These are phyloP conservation scores for Aspergillus indologenus DNA, from an alignment of 495 filamentous ascomycete genomes.

Conservation along the genomic window DNA sequence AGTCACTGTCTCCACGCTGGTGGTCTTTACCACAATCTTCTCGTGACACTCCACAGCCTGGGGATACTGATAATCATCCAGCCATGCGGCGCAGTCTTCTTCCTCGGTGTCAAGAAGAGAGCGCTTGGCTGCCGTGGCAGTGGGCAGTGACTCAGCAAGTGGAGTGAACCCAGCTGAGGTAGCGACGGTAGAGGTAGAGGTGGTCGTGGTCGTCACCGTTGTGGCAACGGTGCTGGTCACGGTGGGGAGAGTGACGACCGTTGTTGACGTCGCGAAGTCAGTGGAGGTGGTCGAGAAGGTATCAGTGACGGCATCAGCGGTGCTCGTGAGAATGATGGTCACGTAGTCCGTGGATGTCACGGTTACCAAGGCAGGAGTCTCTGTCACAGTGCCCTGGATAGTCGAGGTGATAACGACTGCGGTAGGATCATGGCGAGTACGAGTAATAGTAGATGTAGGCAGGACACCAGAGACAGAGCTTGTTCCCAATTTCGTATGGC, in stretches of 20 bases:
- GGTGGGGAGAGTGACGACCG: neutral
- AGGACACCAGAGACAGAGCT: neutral
- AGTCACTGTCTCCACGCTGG: neutral
- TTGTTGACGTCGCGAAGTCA: neutral
- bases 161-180: neutral
- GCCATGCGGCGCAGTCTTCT: neutral
- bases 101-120: neutral
- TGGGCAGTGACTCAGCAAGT: neutral
- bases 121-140: neutral
- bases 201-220: neutral
- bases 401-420: neutral
- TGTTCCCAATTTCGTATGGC: neutral
- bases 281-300: neutral
- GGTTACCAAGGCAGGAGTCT: neutral
- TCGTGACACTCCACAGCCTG: neutral
- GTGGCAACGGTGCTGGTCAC: neutral
- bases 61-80: constrained; percentile 3
- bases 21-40: neutral
- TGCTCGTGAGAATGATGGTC: neutral
- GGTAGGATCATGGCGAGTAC: neutral
- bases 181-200: neutral
- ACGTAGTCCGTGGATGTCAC: neutral
- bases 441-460: neutral
- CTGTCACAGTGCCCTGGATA: neutral
- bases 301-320: neutral